Evolutionary conservation across 805 yeast species (phyloP).

Genomic region (Yamadazyma phyllophila): DNA sequence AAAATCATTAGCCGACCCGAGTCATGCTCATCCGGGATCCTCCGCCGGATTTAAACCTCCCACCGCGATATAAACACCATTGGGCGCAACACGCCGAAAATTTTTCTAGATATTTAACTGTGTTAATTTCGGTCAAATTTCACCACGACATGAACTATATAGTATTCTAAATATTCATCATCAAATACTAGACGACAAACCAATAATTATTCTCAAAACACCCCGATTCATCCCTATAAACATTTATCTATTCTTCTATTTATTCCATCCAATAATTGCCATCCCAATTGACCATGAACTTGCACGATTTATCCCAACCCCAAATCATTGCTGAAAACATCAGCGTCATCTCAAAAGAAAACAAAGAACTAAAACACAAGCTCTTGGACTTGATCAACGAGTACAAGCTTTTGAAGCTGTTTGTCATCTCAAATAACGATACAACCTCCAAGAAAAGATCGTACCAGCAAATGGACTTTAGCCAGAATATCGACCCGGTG

Average conservation of each 20-base stretch:
- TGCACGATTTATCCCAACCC: background rate
- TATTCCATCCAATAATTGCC: background rate
- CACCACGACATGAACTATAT: background rate
- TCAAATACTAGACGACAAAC: too few species aligned
- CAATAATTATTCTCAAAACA: too few species aligned
- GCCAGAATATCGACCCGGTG: too few species aligned
- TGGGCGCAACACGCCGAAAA: conserved; percentile 7
- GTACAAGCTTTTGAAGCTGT: conserved; percentile 34
- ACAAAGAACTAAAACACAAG: conserved; percentile 32
- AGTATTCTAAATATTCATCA: too few species aligned
- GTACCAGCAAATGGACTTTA: background rate
- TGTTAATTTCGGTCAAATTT: too few species aligned
- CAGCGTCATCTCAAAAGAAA: conserved; percentile 28
- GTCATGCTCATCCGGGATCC: conserved; percentile 2
- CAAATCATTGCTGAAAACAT: conserved; percentile 6
- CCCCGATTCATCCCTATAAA: too few species aligned
- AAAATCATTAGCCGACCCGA: conserved; percentile 6
- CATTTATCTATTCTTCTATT: background rate
- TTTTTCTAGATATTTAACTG: conserved; percentile 3
- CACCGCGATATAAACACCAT: background rate
- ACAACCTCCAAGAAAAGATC: background rate
- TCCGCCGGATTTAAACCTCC: conserved; percentile 11
- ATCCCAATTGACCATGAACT: background rate
- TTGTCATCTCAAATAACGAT: conserved; percentile 17
- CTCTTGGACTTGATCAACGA: conserved; percentile 39